These are phyloP conservation scores for Aspergillus sergii DNA, from an alignment of 2,329 filamentous ascomycete species.

Conservation along the genomic window DNA sequence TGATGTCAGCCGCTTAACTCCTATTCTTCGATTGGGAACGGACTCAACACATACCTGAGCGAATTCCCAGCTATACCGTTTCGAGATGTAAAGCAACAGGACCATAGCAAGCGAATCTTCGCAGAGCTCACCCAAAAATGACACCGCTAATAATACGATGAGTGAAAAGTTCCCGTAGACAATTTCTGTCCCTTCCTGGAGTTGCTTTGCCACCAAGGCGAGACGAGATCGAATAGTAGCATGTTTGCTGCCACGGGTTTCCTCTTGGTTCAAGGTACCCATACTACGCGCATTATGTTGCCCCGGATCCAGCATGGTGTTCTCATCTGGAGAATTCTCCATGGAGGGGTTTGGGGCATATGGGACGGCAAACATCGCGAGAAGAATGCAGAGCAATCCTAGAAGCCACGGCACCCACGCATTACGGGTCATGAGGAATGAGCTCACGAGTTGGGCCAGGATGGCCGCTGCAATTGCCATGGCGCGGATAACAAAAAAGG, in stretches of 20 bases:
- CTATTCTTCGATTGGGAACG: not conserved
- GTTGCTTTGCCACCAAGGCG: not conserved
- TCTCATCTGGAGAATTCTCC: not conserved
- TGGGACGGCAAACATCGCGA: not conserved
- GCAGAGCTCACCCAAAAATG: not conserved
- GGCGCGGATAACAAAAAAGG: slow-evolving; percentile 2
- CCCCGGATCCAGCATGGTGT: not conserved
- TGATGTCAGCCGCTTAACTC: not conserved
- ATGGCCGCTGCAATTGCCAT: slow-evolving; percentile 1
- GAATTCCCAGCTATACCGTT: not conserved
- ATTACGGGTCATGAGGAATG: not conserved
- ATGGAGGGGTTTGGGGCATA: not conserved
- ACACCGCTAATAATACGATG: not conserved
- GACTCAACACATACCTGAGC: not conserved
- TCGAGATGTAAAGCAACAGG: not conserved
- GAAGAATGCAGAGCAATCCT: slow-evolving; percentile 2
- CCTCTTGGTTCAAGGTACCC: not conserved
- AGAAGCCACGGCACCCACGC: slow-evolving; percentile 4
- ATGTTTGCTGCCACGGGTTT: not conserved
- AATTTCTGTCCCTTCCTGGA: not conserved
- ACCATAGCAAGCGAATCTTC: slow-evolving; percentile 6
- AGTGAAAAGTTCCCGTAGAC: not conserved
- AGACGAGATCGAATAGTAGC: not conserved
- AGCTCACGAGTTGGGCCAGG: slow-evolving; percentile 1
- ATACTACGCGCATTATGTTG: not conserved